Percentiles rank a stretch among this genome's conserved stretches.
Conservation (phyloP, 345 rosid genomes). For the Abelmoschus esculentus region DNA sequence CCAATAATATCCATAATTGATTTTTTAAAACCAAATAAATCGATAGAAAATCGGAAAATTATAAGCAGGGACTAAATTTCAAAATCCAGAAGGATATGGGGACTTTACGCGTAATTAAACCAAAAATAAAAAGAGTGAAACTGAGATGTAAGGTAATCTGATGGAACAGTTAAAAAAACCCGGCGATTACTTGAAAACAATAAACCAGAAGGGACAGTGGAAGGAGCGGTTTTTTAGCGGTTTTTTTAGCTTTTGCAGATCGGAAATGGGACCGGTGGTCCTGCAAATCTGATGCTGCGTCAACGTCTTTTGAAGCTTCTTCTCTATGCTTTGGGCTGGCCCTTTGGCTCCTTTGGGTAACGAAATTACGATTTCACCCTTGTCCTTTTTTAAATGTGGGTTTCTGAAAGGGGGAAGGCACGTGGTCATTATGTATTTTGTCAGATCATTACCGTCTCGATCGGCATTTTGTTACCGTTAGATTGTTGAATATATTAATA, state of each 20-base stretch:
- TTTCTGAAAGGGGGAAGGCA: neutral
- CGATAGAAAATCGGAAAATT: no score
- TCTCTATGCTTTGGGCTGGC: neutral
- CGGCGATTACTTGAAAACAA: neutral
- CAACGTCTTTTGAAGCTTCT: conserved; percentile 17
- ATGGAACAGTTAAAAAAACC: conserved; percentile 26
- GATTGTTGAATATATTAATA: neutral
- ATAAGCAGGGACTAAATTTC: no score
- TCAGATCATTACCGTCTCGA: conserved; percentile 9
- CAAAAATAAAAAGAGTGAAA: neutral
- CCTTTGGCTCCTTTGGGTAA: conserved; percentile 10
- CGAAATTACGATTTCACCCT: conserved; percentile 24
- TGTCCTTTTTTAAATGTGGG: conserved; percentile 13
- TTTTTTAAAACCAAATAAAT: no score
- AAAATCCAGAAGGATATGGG: no score
- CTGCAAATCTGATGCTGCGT: neutral
- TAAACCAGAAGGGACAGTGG: neutral
- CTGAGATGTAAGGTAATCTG: conserved; percentile 3
- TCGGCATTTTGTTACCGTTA: conserved; percentile 10
- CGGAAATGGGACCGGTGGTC: neutral
- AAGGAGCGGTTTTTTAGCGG: neutral
- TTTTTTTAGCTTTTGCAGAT: neutral
- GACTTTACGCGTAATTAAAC: no score
- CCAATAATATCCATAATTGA: no score
- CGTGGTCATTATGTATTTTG: conserved; percentile 19